Conservation (phyloP, 768 basidiomycete species). For the Pleurotus platypus region DNA sequence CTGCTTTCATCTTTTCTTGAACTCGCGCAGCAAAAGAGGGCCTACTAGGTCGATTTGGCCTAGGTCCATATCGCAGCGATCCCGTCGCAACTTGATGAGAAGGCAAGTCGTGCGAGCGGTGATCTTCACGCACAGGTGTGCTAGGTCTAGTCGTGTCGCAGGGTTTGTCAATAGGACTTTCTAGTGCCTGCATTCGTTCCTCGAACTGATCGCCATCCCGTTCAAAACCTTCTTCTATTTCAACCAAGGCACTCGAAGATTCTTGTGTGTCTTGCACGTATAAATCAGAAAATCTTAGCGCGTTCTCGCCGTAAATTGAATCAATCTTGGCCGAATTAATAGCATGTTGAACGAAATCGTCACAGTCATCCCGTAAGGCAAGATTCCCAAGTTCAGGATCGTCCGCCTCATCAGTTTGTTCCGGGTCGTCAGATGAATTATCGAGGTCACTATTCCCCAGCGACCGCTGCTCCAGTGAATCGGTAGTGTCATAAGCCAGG, state of each 20-base stretch:
- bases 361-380: constrained; percentile 27
- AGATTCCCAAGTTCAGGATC: constrained; percentile 16
- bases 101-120: too few relatives aligned
- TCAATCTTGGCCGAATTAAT: constrained; percentile 25
- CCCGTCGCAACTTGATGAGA: background rate
- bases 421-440: background rate
- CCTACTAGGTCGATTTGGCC: constrained; percentile 19
- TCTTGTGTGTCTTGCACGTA: constrained; percentile 30
- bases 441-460: background rate
- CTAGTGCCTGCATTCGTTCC: too few relatives aligned
- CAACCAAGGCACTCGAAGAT: background rate
- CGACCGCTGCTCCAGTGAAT: too few relatives aligned
- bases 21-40: constrained; percentile 39
- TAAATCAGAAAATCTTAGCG: constrained; percentile 34
- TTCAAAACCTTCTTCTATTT: background rate
- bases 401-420: background rate
- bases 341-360: constrained; percentile 31
- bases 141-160: too few relatives aligned
- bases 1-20: constrained; percentile 34
- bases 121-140: too few relatives aligned
- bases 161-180: too few relatives aligned
- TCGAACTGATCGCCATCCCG: background rate
- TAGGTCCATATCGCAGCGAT: constrained; percentile 14
- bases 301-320: constrained; percentile 19
- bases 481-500: background rate